These are phyloP conservation scores for Syncephalastrum monosporum DNA, from an alignment of 371 early-diverging fungal species.

Conservation along the genomic window DNA sequence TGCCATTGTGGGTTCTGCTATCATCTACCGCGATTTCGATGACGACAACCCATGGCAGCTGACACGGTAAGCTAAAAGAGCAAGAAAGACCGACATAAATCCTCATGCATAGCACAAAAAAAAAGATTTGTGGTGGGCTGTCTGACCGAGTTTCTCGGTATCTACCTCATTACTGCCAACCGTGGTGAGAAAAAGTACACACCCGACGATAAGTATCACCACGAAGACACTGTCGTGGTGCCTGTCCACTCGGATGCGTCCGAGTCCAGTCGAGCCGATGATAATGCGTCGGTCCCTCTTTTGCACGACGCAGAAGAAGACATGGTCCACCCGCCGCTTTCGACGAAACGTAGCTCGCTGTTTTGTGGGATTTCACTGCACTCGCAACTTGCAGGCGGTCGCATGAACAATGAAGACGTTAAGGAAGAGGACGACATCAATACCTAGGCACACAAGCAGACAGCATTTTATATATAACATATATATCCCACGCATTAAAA, in stretches of 20 bases:
- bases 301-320: constrained; percentile 2
- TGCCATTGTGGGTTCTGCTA: constrained; percentile 71
- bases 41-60: constrained; percentile 24
- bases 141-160: constrained; percentile 69
- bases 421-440: too few species aligned
- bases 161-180: constrained; percentile 64
- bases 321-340: not conserved
- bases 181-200: not conserved
- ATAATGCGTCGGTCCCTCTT: not conserved
- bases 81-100: not conserved
- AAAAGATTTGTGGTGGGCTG: constrained; percentile 57
- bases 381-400: constrained; percentile 16
- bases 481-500: too few species aligned
- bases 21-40: constrained; percentile 72
- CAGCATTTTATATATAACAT: constrained; percentile 18
- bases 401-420: constrained; percentile 5
- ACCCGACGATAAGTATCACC: constrained; percentile 8
- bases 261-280: constrained; percentile 3
- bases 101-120: not conserved
- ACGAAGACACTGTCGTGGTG: not conserved
- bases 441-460: constrained; percentile 63
- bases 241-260: not conserved
- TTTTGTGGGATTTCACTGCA: constrained; percentile 16
- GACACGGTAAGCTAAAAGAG: constrained; percentile 10
- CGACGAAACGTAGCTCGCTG: constrained; percentile 5